Evolutionary conservation across 2,329 filamentous ascomycete genomes (phyloP), one percentile per base, ranked within the genome.

Genomic region (Neonectria hederae): DNA sequence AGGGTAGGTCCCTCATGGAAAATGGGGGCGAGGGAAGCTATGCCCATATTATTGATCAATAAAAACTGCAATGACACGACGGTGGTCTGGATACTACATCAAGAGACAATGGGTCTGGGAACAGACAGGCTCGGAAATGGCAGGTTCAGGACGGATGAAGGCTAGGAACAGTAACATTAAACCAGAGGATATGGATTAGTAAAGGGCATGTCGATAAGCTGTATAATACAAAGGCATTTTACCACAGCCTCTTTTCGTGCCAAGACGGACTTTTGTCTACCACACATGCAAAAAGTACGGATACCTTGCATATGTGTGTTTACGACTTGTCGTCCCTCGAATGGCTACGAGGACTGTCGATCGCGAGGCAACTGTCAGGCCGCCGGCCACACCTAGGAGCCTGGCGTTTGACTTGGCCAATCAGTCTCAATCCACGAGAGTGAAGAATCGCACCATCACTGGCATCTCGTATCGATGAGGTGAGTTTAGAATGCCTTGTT

Each of bases 1-100:
- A 28, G 69, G 38, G 4, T 73, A 46, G 53, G 24, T 26, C 19
- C 21, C 5, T 24, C 2, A 26, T 17, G n/a, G 22, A 13, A 43
- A 38, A n/a, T 22, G 38, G n/a, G 48, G 24, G n/a, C 10, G 48
- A 13, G 22, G n/a, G 8, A 21, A 17, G 13, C 17, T 6, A 21
- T 8, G 11, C 21, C 21, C n/a, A 42, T 42, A 32, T n/a, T 30
- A 49, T 30, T 49, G n/a, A 32, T 19, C 26, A 21, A 35, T 1
- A 11, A 14, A 21, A 17, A 51, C n/a, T 28, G n/a, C 26, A 32
- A 21, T 14, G 28, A 19, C 38, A 19, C 38, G n/a, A 11, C 11
- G 17, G n/a, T 10, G 11, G 2, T 2, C n/a, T n/a, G n/a, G n/a
- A n/a, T 11, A 11, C 38, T 42, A 5, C n/a, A 8, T 21, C 2